phyloP scores from a whole-genome alignment of 2,329 filamentous ascomycete species.

The Fusarium albidum region DNA sequence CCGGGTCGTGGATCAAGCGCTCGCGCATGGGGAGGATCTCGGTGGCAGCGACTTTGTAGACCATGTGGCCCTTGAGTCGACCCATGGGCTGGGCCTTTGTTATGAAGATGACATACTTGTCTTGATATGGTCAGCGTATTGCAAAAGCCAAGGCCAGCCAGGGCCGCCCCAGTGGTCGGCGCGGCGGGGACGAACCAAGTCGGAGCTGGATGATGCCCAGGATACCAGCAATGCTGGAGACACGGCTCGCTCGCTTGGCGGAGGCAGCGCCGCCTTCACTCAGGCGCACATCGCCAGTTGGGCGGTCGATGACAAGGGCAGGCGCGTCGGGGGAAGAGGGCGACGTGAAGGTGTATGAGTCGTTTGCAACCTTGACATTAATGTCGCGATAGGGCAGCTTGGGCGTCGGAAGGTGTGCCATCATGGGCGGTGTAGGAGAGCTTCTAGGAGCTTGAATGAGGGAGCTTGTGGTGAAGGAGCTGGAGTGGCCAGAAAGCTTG shows the following conservation, averaged over 20 bases:
- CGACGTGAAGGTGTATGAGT: slow-evolving; percentile 95
- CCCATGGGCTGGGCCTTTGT: slow-evolving; percentile 93
- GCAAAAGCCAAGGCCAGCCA: slow-evolving; percentile 14
- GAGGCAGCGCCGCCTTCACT: slow-evolving; percentile 80
- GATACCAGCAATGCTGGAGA: slow-evolving; percentile 95
- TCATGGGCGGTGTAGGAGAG: slow-evolving; percentile 32
- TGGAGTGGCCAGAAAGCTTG: slow-evolving; percentile 10
- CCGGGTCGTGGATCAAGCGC: slow-evolving; percentile 86
- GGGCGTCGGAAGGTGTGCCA: slow-evolving; percentile 49
- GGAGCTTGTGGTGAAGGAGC: slow-evolving; percentile 19
- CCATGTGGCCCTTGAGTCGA: slow-evolving; percentile 91
- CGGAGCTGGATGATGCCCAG: slow-evolving; percentile 93
- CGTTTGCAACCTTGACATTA: slow-evolving; percentile 91
- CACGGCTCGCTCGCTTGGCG: slow-evolving; percentile 74
- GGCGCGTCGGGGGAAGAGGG: slow-evolving; percentile 91
- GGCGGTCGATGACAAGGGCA: slow-evolving; percentile 87
- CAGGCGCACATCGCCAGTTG: slow-evolving; percentile 88
- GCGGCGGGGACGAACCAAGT: slow-evolving; percentile 69
- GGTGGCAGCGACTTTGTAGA: slow-evolving; percentile 90
- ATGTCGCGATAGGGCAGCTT: slow-evolving; percentile 88
- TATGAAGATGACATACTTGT: slow-evolving; percentile 97
- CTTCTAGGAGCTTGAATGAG: slow-evolving; percentile 21
- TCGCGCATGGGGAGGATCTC: slow-evolving; percentile 96
- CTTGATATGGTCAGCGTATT: slow-evolving; percentile 47
- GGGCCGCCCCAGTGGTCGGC: slow-evolving; percentile 17